Evolutionary conservation across 78 protist genomes (phyloP).

Genomic region (Dictyostelium citrinum): DNA sequence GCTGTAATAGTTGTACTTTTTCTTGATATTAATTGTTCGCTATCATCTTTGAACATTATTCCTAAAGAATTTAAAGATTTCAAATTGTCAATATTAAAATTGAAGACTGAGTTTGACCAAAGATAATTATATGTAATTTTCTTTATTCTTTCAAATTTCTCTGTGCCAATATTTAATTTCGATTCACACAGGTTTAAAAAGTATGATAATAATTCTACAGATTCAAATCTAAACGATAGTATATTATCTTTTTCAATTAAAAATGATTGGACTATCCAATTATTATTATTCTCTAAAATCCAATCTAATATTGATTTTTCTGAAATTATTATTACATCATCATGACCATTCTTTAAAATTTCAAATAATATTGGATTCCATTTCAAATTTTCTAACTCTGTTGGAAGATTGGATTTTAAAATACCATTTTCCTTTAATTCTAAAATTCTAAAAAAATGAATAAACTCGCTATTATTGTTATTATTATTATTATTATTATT

Average conservation of each 20-base stretch:
- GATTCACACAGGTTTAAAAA: neutral
- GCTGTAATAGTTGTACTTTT: no score
- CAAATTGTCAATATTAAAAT: neutral
- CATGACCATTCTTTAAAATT: no score
- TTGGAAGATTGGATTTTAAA: neutral
- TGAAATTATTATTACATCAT: no score
- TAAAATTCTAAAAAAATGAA: neutral
- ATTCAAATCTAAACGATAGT: neutral
- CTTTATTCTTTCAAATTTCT: neutral
- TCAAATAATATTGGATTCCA: neutral
- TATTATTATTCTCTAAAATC: neutral
- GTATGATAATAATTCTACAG: neutral
- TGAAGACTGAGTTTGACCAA: neutral
- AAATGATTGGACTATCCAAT: neutral
- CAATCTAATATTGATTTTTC: neutral
- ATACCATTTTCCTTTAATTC: neutral
- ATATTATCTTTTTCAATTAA: neutral
- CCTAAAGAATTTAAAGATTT: neutral
- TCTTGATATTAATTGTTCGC: neutral
- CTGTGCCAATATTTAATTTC: neutral
- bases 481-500: no score
- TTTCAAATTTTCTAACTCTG: neutral
- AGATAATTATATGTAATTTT: no score
- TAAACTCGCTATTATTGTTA: neutral
- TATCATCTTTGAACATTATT: neutral